These are phyloP conservation scores for Paramarasmius palmivorus DNA, from an alignment of 1,284 basidiomycete species.

Conservation along the genomic window DNA sequence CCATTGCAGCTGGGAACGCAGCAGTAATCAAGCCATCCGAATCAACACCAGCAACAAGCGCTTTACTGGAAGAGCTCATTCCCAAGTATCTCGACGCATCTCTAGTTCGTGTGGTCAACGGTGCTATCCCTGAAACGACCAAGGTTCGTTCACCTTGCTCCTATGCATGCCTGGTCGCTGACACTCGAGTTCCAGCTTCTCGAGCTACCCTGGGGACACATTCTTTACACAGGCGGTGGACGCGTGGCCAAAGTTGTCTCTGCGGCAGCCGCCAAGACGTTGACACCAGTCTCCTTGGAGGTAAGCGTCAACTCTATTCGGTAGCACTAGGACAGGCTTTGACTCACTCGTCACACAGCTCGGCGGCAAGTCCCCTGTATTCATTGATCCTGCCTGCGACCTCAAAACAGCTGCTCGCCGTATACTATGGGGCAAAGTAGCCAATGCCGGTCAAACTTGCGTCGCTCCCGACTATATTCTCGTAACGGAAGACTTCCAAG, in stretches of 20 bases:
- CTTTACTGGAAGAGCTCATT: conserved; percentile 72
- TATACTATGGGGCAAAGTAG: conserved; percentile 79
- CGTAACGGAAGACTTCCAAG: conserved; percentile 63
- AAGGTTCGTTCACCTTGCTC: conserved; percentile 51
- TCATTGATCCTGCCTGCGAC: conserved; percentile 72
- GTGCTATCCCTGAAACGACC: conserved; percentile 74
- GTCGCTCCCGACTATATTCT: conserved; percentile 84
- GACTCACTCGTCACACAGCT: conserved; percentile 17
- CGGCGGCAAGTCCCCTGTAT: conserved; percentile 75
- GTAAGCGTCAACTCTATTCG: no score
- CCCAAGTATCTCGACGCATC: conserved; percentile 83
- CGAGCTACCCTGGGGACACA: conserved; percentile 85
- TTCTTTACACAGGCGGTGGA: conserved; percentile 67
- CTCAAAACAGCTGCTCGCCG: conserved; percentile 59
- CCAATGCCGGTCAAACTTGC: conserved; percentile 76
- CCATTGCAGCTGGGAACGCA: conserved; percentile 81
- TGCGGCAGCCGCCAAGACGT: conserved; percentile 80
- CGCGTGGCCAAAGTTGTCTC: conserved; percentile 82
- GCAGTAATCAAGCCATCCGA: conserved; percentile 84
- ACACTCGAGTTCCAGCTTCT: conserved; percentile 48
- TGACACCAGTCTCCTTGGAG: conserved; percentile 84
- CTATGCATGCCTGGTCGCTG: not conserved
- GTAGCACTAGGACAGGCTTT: no score
- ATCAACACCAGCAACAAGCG: conserved; percentile 63
- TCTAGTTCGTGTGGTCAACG: conserved; percentile 74